These are phyloP conservation scores for Solanum phureja DNA, from an alignment of 257 asterid genomes.

Conservation along the genomic window DNA sequence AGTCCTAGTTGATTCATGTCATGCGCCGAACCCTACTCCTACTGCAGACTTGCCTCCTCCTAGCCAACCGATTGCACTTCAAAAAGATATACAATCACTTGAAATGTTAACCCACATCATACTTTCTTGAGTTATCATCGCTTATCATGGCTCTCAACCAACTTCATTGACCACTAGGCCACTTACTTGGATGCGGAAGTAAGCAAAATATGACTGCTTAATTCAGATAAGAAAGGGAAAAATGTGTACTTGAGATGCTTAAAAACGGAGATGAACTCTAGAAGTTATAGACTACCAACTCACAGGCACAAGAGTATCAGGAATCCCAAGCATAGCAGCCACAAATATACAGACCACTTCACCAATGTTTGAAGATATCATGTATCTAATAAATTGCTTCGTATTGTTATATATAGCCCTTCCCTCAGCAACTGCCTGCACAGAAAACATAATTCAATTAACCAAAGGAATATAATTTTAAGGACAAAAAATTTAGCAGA, in stretches of 20 bases:
- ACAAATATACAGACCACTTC: slow-evolving; percentile 99
- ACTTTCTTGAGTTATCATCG: too few species aligned
- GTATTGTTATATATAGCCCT: slow-evolving; percentile 96
- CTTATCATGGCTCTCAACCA: not conserved
- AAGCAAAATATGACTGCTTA: not conserved
- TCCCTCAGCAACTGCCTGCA: slow-evolving; percentile 99
- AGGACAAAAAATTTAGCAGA: not conserved
- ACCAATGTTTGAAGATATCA: slow-evolving; percentile 98
- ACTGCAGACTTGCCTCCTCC: too few species aligned
- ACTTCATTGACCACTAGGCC: not conserved
- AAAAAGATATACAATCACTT: too few species aligned
- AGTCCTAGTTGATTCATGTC: too few species aligned
- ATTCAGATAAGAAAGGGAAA: not conserved
- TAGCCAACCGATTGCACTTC: too few species aligned
- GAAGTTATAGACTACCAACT: slow-evolving; percentile 25
- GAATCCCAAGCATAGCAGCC: slow-evolving; percentile 97
- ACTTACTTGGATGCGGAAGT: not conserved
- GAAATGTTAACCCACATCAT: too few species aligned
- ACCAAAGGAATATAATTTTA: not conserved
- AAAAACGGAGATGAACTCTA: not conserved
- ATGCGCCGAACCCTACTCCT: too few species aligned
- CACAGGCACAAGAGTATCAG: slow-evolving; percentile 98
- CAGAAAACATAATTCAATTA: not conserved
- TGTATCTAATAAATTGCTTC: slow-evolving; percentile 93
- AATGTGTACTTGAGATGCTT: not conserved